These are phyloP conservation scores for Pelargonium cotyledonis DNA, from an alignment of 441 rosid genomes.

Conservation along the genomic window DNA sequence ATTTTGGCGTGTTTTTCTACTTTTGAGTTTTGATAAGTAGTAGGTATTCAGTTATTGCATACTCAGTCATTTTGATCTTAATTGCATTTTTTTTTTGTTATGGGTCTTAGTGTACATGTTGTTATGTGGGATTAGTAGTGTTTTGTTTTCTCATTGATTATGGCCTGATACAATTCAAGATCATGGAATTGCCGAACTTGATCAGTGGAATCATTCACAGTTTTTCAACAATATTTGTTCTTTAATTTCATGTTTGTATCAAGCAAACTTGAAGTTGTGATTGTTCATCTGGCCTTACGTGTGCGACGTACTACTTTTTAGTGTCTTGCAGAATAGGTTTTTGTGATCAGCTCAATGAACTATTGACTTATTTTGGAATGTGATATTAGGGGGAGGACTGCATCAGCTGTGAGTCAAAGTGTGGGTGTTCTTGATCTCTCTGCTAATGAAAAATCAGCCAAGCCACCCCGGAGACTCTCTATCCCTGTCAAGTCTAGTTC, in stretches of 20 bases:
- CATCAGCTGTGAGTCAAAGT: constrained; percentile 62
- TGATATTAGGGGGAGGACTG: constrained; percentile 38
- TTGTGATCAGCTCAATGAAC: neutral
- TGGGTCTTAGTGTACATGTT: neutral
- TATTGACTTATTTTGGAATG: neutral
- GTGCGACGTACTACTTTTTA: neutral
- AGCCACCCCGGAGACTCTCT: constrained; percentile 83
- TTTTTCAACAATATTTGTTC: neutral
- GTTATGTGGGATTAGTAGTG: neutral
- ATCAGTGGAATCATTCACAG: neutral
- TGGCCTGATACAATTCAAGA: neutral
- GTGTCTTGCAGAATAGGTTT: neutral
- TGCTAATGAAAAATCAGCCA: constrained; percentile 55
- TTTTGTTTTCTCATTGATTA: neutral
- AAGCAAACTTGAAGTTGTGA: neutral
- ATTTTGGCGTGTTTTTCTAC: too few relatives aligned
- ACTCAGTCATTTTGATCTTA: neutral
- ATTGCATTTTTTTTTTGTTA: too few relatives aligned
- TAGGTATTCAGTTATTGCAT: too few relatives aligned
- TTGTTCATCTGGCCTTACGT: neutral
- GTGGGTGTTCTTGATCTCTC: constrained; percentile 61
- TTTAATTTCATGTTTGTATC: neutral
- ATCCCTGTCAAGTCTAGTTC: constrained; percentile 49
- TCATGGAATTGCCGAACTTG: neutral
- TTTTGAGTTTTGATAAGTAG: too few relatives aligned